phyloP scores from a whole-genome alignment of 208 protist genomes.

The Leishmania amazonensis region DNA sequence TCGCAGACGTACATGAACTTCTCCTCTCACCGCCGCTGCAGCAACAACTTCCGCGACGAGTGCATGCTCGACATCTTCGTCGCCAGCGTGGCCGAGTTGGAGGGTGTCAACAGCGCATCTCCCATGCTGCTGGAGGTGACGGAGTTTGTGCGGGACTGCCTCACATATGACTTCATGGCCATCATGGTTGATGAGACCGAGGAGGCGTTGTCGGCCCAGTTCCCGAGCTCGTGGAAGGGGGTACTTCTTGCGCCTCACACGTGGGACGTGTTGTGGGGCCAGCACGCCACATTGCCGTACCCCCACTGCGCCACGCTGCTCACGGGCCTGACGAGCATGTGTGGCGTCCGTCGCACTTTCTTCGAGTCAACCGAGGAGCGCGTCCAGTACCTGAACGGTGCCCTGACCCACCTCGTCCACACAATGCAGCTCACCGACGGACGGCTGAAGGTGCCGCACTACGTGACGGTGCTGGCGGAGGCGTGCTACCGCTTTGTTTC shows the following conservation, averaged over 20 bases:
- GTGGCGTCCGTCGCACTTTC: constrained; percentile 81
- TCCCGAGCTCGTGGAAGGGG: constrained; percentile 70
- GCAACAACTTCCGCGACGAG: constrained; percentile 79
- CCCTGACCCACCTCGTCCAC: constrained; percentile 42
- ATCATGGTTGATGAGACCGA: constrained; percentile 88
- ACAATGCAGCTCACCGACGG: constrained; percentile 45
- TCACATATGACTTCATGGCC: constrained; percentile 86
- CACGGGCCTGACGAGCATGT: constrained; percentile 59
- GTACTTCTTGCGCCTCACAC: constrained; percentile 53
- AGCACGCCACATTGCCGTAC: constrained; percentile 71
- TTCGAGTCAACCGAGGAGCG: constrained; percentile 74
- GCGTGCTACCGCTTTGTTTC: constrained; percentile 57
- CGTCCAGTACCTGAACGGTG: constrained; percentile 59
- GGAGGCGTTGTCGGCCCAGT: constrained; percentile 72
- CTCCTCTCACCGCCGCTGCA: constrained; percentile 72
- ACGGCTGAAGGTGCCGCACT: constrained; percentile 64
- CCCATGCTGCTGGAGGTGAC: constrained; percentile 44
- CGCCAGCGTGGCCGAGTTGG: constrained; percentile 46
- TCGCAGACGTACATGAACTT: constrained; percentile 76
- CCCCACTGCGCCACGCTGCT: constrained; percentile 70
- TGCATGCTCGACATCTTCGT: constrained; percentile 67
- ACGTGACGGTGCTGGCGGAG: constrained; percentile 63
- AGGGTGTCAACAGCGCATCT: constrained; percentile 31
- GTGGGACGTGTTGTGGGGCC: constrained; percentile 66
- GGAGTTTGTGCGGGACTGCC: constrained; percentile 57